phyloP scores from a whole-genome alignment of 768 basidiomycete genomes.

The Leucocoprinus birnbaumii region DNA sequence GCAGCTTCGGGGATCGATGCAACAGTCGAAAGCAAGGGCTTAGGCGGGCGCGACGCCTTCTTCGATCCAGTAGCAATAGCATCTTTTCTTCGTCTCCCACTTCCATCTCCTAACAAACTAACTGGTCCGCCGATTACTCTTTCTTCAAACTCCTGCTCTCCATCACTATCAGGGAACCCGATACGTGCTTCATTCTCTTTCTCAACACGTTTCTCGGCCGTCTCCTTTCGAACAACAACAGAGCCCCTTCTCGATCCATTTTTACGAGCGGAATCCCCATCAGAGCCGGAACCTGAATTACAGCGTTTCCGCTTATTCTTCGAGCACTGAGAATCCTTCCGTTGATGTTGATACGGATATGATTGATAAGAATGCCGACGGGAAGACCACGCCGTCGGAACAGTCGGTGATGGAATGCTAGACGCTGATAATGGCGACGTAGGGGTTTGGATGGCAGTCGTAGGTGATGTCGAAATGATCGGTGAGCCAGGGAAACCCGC shows the following conservation, averaged over 20 bases:
- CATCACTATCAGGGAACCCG: slow-evolving; percentile 2
- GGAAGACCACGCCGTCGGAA: not conserved
- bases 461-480: too few species aligned
- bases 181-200: not conserved
- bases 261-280: not conserved
- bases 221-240: too few species aligned
- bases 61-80: not conserved
- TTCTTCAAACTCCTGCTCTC: not conserved
- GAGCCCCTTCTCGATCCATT: not conserved
- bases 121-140: not conserved
- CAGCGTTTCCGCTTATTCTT: slow-evolving; percentile 12
- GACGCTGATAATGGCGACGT: not conserved
- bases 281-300: slow-evolving; percentile 6
- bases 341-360: not conserved
- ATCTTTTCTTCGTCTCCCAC: not conserved
- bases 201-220: not conserved
- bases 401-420: not conserved
- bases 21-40: not conserved
- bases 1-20: not conserved
- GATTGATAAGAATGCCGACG: not conserved
- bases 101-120: not conserved
- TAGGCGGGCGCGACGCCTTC: not conserved
- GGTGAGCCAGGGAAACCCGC: not conserved
- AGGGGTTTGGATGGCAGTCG: too few species aligned
- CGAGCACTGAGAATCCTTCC: not conserved